Conservation (phyloP, 1,284 basidiomycete species). For the Quambalaria eucalypti region DNA sequence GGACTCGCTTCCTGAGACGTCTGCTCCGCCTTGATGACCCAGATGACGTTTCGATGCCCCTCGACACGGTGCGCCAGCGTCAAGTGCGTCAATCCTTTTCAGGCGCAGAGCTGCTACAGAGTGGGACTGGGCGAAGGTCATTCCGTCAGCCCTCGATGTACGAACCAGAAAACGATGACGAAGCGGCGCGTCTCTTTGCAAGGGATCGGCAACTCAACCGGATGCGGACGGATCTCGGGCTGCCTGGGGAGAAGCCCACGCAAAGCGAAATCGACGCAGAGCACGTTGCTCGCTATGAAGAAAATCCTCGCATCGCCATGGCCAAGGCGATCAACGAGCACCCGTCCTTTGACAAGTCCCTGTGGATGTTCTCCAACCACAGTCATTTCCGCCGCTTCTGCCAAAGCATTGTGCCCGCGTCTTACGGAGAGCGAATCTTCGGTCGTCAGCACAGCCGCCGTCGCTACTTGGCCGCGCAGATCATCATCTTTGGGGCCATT, state of each 20-base stretch:
- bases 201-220: conserved; percentile 59
- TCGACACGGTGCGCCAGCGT: conserved; percentile 48
- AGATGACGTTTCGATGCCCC: conserved; percentile 56
- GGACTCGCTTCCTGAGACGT: conserved; percentile 20
- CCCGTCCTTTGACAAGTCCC: conserved; percentile 80
- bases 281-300: conserved; percentile 47
- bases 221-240: conserved; percentile 41
- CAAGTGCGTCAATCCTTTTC: conserved; percentile 27
- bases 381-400: conserved; percentile 67
- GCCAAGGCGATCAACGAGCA: conserved; percentile 81
- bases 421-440: conserved; percentile 67
- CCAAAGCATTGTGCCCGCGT: conserved; percentile 73
- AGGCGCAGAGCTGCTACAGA: conserved; percentile 17
- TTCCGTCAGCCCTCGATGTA: conserved; percentile 6
- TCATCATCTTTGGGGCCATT: conserved; percentile 66
- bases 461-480: conserved; percentile 66
- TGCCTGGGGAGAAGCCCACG: conserved; percentile 12
- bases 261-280: conserved; percentile 18
- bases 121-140: not conserved
- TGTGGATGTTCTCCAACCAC: conserved; percentile 80
- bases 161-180: conserved; percentile 14
- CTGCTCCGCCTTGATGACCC: conserved; percentile 53
- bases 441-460: conserved; percentile 45
- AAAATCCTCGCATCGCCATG: conserved; percentile 70
- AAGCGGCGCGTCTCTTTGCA: conserved; percentile 49